phyloP scores from a whole-genome alignment of 73 alveolate species.

The Blepharisma japonicum region DNA sequence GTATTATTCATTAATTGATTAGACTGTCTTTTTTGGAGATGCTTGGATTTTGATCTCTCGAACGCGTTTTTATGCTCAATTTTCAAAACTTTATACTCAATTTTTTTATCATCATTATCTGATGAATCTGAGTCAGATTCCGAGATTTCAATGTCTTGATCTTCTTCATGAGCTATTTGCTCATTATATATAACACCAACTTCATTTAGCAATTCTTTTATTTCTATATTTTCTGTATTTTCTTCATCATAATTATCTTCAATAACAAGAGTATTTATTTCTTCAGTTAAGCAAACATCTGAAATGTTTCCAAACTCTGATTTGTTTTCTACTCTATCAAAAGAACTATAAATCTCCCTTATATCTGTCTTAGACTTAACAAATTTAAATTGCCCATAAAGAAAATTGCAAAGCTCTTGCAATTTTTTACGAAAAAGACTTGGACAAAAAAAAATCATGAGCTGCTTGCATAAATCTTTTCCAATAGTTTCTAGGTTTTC shows the following conservation, averaged over 20 bases:
- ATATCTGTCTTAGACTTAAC: too few relatives aligned
- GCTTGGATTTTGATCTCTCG: too few relatives aligned
- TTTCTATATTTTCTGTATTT: not conserved
- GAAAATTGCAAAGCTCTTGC: not conserved
- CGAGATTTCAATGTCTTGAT: not conserved
- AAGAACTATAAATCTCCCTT: too few relatives aligned
- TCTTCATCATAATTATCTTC: not conserved
- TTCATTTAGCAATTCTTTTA: not conserved
- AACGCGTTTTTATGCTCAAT: too few relatives aligned
- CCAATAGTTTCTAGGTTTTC: slow-evolving; percentile 13
- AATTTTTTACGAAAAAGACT: not conserved
- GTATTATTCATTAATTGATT: too few relatives aligned
- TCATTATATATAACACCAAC: not conserved
- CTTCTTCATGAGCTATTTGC: not conserved
- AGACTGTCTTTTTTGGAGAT: too few relatives aligned
- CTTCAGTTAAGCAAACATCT: too few relatives aligned
- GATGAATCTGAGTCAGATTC: not conserved
- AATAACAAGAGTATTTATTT: too few relatives aligned
- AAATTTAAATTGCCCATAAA: too few relatives aligned
- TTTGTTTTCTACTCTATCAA: too few relatives aligned
- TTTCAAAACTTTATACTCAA: not conserved
- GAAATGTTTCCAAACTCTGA: too few relatives aligned
- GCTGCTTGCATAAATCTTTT: slow-evolving; percentile 1
- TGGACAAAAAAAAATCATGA: not conserved
- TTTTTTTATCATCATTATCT: slow-evolving; percentile 13